Percentiles rank a stretch among this genome's conserved stretches.
Evolutionary conservation across 2,329 filamentous ascomycete species (phyloP).

Genomic region (Xylariaceae sp.): DNA sequence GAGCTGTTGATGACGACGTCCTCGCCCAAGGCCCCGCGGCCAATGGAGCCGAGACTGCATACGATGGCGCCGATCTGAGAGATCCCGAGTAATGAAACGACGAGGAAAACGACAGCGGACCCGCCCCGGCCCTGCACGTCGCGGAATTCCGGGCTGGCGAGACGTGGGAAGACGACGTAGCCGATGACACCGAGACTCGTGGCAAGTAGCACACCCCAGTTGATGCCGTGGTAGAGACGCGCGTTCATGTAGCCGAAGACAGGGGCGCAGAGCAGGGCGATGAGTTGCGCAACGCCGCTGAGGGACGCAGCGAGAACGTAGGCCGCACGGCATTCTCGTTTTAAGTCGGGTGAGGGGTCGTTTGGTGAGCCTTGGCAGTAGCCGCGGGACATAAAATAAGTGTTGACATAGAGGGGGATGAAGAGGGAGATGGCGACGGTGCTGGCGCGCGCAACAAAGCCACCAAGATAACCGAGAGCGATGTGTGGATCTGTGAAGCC

Average conservation of each 20-base stretch:
- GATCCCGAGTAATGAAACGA: conserved; percentile 77
- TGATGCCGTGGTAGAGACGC: conserved; percentile 45
- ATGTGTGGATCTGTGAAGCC: conserved; percentile 74
- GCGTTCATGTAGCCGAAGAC: conserved; percentile 65
- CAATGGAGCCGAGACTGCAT: conserved; percentile 84
- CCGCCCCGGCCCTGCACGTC: conserved; percentile 61
- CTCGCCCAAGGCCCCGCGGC: conserved; percentile 65
- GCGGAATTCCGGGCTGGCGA: conserved; percentile 70
- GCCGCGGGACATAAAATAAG: conserved; percentile 77
- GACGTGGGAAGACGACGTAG: conserved; percentile 69
- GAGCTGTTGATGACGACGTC: conserved; percentile 33
- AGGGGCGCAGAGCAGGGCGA: conserved; percentile 79
- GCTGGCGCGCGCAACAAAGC: conserved; percentile 89
- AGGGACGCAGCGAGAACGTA: conserved; percentile 84
- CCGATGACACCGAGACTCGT: conserved; percentile 70
- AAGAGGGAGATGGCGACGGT: conserved; percentile 94
- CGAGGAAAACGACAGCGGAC: conserved; percentile 62
- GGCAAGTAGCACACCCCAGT: conserved; percentile 68
- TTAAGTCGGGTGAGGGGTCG: conserved; percentile 67
- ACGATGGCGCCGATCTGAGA: conserved; percentile 97
- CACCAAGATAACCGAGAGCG: conserved; percentile 81
- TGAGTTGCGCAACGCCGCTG: conserved; percentile 81
- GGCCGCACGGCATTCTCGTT: conserved; percentile 75
- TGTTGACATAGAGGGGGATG: conserved; percentile 87
- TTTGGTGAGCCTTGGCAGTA: conserved; percentile 66